Evolutionary conservation across 1,284 basidiomycete genomes (phyloP).

Genomic region (Cystobasidium slooffiae): DNA sequence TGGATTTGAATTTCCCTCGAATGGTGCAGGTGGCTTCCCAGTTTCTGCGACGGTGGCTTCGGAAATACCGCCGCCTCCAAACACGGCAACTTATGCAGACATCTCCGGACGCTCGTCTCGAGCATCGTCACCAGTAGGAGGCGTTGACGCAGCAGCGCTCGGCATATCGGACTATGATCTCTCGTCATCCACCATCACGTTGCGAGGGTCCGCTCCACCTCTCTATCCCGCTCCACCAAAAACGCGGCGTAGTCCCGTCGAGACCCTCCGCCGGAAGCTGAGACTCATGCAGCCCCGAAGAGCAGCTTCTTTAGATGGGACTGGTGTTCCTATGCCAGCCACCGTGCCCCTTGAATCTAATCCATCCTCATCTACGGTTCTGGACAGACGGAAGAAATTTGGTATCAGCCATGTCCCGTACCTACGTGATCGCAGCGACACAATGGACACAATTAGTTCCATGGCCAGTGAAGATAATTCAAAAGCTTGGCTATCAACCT

Average conservation of each 20-base stretch:
- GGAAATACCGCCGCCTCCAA: not conserved
- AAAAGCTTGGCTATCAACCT: slow-evolving; percentile 41
- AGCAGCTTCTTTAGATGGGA: slow-evolving; percentile 18
- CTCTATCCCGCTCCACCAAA: slow-evolving; percentile 4
- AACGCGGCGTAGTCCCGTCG: slow-evolving; percentile 13
- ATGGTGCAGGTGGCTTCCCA: no score
- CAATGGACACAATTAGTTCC: slow-evolving; percentile 25
- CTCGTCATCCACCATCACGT: slow-evolving; percentile 1
- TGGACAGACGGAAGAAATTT: slow-evolving; percentile 18
- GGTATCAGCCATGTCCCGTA: not conserved
- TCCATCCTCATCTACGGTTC: not conserved
- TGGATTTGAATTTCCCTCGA: not conserved
- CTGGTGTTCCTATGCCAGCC: not conserved
- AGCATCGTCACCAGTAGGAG: slow-evolving; percentile 4
- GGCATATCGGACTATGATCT: not conserved
- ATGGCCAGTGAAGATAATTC: slow-evolving; percentile 23
- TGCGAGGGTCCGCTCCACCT: slow-evolving; percentile 18
- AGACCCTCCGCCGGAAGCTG: slow-evolving; percentile 20
- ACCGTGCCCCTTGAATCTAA: not conserved
- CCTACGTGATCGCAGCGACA: slow-evolving; percentile 19
- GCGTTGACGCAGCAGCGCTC: not conserved
- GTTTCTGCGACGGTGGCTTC: not conserved
- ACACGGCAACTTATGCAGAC: not conserved
- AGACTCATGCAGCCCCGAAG: slow-evolving; percentile 19
- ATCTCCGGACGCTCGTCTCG: not conserved